phyloP scores from a whole-genome alignment of 2,329 filamentous ascomycete genomes.

The Trichophyton mentagrophytes region DNA sequence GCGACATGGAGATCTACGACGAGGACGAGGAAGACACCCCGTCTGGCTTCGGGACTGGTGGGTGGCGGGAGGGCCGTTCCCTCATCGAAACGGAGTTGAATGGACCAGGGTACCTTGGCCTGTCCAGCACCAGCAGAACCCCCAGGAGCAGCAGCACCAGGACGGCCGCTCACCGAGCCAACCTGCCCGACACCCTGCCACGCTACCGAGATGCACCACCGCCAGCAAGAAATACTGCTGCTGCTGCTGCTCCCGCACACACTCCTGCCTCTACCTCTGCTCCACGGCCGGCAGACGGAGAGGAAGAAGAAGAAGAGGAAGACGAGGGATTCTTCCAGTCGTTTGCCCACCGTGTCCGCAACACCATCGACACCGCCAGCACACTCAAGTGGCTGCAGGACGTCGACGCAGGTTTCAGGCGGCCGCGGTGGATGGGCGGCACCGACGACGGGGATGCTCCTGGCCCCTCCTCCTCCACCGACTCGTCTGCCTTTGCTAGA shows the following conservation, averaged over 20 bases:
- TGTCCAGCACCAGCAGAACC: conserved; percentile 21
- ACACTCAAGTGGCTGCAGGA: conserved; percentile 72
- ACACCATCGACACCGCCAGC: conserved; percentile 76
- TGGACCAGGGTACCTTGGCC: conserved; percentile 41
- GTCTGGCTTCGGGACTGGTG: conserved; percentile 58
- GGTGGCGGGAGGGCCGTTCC: conserved; percentile 83
- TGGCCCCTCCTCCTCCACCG: not conserved
- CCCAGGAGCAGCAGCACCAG: too few species aligned
- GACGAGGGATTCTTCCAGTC: conserved; percentile 66
- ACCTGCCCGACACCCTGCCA: conserved; percentile 1
- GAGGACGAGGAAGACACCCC: conserved; percentile 40
- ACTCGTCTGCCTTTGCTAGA: not conserved
- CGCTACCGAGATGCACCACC: conserved; percentile 3
- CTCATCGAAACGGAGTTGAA: conserved; percentile 78
- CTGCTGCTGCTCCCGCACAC: too few species aligned
- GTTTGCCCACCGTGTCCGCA: conserved; percentile 73
- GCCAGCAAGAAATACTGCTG: too few species aligned
- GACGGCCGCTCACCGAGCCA: not conserved
- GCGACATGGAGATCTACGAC: conserved; percentile 63
- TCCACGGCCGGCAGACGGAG: not conserved
- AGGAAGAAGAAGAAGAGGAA: conserved; percentile 26
- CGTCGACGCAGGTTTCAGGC: conserved; percentile 54
- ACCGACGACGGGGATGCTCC: conserved; percentile 31
- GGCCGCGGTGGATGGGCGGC: conserved; percentile 68
- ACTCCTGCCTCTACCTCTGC: too few species aligned